Conservation (phyloP, 768 basidiomycete species). For the Psilocybe tampanensis region DNA sequence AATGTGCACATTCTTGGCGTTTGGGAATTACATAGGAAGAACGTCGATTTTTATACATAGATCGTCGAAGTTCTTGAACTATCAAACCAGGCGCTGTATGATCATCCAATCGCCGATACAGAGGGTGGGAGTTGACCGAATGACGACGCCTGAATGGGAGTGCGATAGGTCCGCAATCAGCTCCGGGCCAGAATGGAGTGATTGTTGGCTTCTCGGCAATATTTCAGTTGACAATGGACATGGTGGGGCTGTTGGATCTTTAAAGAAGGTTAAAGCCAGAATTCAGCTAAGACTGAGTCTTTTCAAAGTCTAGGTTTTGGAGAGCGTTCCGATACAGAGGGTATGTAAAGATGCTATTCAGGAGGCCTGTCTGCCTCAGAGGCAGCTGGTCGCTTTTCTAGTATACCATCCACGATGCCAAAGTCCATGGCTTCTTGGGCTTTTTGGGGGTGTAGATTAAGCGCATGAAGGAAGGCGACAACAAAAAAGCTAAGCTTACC, state of each 20-base stretch:
- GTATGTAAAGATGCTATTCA: slow-evolving; percentile 14
- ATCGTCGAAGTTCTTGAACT: slow-evolving; percentile 3
- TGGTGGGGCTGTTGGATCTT: neutral
- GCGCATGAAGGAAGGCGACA: slow-evolving; percentile 14
- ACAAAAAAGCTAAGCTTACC: slow-evolving; percentile 43
- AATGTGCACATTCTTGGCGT: slow-evolving; percentile 9
- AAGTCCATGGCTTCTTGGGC: slow-evolving; percentile 89
- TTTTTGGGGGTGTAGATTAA: slow-evolving; percentile 28
- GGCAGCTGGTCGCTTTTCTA: slow-evolving; percentile 76
- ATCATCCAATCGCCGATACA: slow-evolving; percentile 16
- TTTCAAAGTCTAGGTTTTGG: neutral
- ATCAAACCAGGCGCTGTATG: slow-evolving; percentile 9
- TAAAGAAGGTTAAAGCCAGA: neutral
- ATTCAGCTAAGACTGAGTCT: neutral
- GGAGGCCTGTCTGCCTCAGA: slow-evolving; percentile 35
- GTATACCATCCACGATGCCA: slow-evolving; percentile 91
- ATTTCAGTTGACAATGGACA: neutral
- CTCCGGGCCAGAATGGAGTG: slow-evolving; percentile 4
- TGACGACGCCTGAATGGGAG: neutral
- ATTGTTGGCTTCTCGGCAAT: neutral
- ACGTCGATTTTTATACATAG: slow-evolving; percentile 4
- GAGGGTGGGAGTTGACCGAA: neutral
- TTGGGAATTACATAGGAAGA: neutral
- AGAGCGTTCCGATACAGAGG: slow-evolving; percentile 2
- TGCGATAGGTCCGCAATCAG: slow-evolving; percentile 3